Base-by-base conservation (phyloP, 1,139 yeast genomes). In the Kodamaea plutei region DNA sequence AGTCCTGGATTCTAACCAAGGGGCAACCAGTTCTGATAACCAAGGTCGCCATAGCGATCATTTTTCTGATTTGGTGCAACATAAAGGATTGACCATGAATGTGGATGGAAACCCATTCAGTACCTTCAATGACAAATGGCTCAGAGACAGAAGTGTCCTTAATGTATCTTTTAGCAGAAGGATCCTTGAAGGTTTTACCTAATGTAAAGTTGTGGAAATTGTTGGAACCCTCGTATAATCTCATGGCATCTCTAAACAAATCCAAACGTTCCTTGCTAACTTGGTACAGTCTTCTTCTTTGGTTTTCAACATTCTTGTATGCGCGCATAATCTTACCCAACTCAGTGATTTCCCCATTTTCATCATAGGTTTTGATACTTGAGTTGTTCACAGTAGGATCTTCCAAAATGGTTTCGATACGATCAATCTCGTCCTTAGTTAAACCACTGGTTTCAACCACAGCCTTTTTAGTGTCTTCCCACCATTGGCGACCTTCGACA, bases 21-120 rank as follows among this genome's bases (percentile, higher is more conserved):
- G 97, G 95, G 49, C 91, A 76, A 11, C 95, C 91, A 13, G 93
- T 80, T 50, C 98, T 75, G 18, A 89, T 78, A 11, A 84, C 77
- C 34, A 91, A 67, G 0, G 89, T 76, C 2, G 95, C 95, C 95
- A 91, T 83, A 16, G 96, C 93, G 37, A 93, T 87, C 99, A 91
- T 91, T 56, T 91, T 91, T 55, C 99, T 78, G 50, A 91, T 91
- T 67, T 91, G 99, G 58, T 91, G 98, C 40, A 91, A 69, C 99
- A 93, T 93, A 57, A 91, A 91, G 6, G 96, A 87, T 60, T 91
- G 98, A 3, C 99, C 99, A 54, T 91, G 98, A 40, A 91, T 85
- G 60, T 91, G 91, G 49, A 93, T 81, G 2, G 96, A 84, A 4
- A 87, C 74, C 99, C 99, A 91, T 54, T 91, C 97, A 5, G 96